Percentiles rank a stretch among this genome's conserved stretches.
phyloP scores from a whole-genome alignment of 2,329 filamentous ascomycete species.

The Cadophora luteo-olivacea region DNA sequence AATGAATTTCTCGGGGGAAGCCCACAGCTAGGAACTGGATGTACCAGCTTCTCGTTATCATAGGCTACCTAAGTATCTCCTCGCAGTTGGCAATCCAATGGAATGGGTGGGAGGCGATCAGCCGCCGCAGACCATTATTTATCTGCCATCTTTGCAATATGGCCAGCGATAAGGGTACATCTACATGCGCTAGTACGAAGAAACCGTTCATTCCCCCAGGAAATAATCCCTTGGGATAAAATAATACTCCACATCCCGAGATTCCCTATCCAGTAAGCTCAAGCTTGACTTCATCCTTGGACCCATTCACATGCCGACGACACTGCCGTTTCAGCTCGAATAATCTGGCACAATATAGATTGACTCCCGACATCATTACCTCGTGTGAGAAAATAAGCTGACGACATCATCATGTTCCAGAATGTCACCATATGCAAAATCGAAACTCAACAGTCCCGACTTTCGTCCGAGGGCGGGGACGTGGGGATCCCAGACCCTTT shows the following conservation, averaged over 20 bases:
- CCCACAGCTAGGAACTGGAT: background rate
- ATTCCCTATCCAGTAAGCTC: background rate
- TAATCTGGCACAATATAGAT: background rate
- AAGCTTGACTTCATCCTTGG: background rate
- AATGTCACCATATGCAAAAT: background rate
- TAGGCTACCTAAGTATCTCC: background rate
- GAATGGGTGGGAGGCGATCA: background rate
- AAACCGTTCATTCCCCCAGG: constrained; percentile 1
- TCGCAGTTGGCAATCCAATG: background rate
- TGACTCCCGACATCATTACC: background rate
- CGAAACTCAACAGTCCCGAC: background rate
- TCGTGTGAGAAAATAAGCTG: constrained; percentile 15
- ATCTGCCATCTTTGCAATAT: background rate
- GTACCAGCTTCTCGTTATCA: constrained; percentile 8
- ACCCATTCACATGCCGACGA: background rate
- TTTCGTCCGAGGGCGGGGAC: background rate
- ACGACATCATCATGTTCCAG: background rate
- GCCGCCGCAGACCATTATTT: background rate
- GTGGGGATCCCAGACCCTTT: background rate
- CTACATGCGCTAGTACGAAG: background rate
- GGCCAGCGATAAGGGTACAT: background rate
- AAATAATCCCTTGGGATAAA: background rate
- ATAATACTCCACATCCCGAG: background rate
- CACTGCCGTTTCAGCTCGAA: background rate
- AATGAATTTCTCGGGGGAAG: background rate